Conservation (phyloP, 306 rosid genomes). For the Vigna reflexopilosa region DNA sequence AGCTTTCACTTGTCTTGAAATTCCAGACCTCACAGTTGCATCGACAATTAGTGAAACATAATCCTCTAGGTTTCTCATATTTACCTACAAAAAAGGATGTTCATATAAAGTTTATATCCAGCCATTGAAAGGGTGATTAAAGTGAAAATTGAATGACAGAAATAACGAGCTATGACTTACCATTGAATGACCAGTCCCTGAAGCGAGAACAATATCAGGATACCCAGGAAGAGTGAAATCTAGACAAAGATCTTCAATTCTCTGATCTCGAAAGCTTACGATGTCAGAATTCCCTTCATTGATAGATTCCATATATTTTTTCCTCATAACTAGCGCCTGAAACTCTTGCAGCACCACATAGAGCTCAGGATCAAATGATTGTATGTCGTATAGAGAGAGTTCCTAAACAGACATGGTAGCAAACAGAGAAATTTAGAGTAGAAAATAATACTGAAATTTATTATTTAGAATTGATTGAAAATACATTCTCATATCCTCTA, state of each 20-base stretch:
- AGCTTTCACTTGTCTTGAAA: conserved; percentile 90
- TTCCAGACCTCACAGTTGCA: conserved; percentile 81
- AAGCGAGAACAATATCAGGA: conserved; percentile 74
- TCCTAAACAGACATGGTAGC: conserved; percentile 55
- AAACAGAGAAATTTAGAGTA: conserved; percentile 23
- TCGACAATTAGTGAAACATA: conserved; percentile 74
- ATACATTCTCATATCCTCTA: too few relatives aligned
- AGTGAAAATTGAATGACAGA: conserved; percentile 35
- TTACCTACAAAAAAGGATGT: conserved; percentile 65
- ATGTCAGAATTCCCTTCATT: conserved; percentile 52
- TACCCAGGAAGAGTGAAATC: conserved; percentile 97
- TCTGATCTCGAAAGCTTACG: conserved; percentile 58
- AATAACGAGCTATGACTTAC: conserved; percentile 52
- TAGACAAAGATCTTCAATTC: conserved; percentile 92
- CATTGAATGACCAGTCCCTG: conserved; percentile 57
- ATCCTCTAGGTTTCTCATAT: conserved; percentile 71
- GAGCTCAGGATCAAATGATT: conserved; percentile 84
- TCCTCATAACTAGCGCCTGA: conserved; percentile 73
- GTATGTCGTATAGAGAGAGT: conserved; percentile 80
- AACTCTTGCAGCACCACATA: conserved; percentile 83
- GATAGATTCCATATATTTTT: conserved; percentile 54
- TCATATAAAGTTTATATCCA: conserved; percentile 21
- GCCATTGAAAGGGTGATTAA: conserved; percentile 29
- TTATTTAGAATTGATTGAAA: too few relatives aligned
- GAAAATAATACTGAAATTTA: too few relatives aligned